Percentiles rank a stretch among this genome's conserved stretches.
phyloP scores from a whole-genome alignment of 148 eudicot species.

The Vaccinium myrtillus region DNA sequence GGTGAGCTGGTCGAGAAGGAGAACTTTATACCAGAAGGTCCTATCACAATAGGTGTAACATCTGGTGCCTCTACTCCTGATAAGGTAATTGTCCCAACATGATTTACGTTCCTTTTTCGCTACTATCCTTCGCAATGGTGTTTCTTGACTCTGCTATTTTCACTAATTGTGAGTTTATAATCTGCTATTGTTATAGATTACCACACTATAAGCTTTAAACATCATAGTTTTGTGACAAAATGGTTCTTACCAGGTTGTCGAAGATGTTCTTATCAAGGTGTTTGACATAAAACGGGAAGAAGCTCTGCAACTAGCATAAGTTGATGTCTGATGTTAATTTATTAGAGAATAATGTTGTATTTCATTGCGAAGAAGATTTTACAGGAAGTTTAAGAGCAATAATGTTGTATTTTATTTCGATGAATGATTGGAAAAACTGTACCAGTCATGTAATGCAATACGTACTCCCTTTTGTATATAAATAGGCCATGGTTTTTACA shows the following conservation, averaged over 20 bases:
- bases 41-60: constrained; percentile 79
- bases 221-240: not conserved
- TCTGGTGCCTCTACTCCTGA: constrained; percentile 98
- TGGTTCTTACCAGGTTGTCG: constrained; percentile 56
- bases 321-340: not conserved
- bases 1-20: constrained; percentile 97
- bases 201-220: not conserved
- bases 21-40: constrained; percentile 84
- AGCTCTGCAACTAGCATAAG: constrained; percentile 41
- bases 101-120: not conserved
- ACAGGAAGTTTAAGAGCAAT: not conserved
- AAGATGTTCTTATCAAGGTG: constrained; percentile 55
- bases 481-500: not conserved
- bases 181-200: not conserved
- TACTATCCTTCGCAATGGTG: not conserved
- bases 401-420: not conserved
- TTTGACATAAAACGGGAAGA: constrained; percentile 56
- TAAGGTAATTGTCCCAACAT: constrained; percentile 50
- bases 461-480: not conserved
- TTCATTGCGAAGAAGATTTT: not conserved
- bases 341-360: not conserved
- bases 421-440: not conserved
- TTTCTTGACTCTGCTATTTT: not conserved
- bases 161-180: not conserved
- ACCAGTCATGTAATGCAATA: not conserved